These are phyloP conservation scores for Colletotrichum acutatum DNA, from an alignment of 2,329 filamentous ascomycete species.

Conservation along the genomic window DNA sequence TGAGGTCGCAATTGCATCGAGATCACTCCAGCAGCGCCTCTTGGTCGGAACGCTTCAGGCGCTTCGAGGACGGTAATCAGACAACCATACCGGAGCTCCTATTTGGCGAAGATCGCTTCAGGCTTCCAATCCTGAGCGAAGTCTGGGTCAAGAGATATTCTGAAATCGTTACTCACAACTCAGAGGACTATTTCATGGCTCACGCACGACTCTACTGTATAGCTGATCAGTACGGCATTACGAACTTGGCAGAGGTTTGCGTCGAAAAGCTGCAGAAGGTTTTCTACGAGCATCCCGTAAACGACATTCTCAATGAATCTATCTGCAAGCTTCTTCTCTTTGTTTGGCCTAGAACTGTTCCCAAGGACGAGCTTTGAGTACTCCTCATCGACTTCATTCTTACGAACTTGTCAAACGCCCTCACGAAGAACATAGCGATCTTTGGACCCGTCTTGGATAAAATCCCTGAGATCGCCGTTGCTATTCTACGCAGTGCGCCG, in stretches of 20 bases:
- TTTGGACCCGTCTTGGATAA: background rate
- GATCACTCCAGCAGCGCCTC: no score
- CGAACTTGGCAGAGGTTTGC: background rate
- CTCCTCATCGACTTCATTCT: background rate
- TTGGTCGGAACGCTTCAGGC: no score
- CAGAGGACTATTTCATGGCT: background rate
- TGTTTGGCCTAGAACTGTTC: background rate
- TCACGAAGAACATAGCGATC: no score
- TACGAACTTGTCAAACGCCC: background rate
- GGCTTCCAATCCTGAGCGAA: no score
- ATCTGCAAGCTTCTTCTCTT: background rate
- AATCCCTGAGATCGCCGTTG: background rate
- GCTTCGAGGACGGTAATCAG: no score
- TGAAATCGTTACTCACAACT: no score
- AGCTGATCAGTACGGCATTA: background rate
- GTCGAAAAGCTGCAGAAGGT: background rate
- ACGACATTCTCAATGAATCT: no score
- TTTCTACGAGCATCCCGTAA: no score
- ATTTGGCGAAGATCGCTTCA: no score
- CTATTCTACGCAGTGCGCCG: background rate
- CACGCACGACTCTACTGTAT: background rate
- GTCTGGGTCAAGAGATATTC: no score
- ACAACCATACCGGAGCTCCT: no score
- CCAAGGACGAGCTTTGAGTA: background rate
- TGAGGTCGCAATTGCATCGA: no score